Evolutionary conservation across 345 rosid species (phyloP).

Genomic region (Durio zibethinus): DNA sequence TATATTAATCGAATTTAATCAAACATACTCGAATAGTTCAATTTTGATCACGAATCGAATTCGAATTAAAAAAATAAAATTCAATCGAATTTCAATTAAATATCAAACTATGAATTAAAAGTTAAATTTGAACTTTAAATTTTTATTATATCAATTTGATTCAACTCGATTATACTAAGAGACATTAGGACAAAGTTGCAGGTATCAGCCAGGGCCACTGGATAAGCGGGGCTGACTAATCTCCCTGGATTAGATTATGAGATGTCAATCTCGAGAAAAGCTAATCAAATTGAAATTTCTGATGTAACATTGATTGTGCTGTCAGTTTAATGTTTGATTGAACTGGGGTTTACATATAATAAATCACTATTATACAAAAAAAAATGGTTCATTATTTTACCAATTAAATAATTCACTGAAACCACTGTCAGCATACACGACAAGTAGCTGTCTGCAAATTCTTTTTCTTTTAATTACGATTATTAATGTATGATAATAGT

Average conservation of each 20-base stretch:
- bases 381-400: neutral
- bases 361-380: neutral
- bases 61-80: no score
- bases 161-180: no score
- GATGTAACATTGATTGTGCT: neutral
- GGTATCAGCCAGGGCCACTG: neutral
- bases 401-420: neutral
- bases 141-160: no score
- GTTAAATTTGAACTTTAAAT: no score
- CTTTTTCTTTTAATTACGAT: neutral
- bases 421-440: neutral
- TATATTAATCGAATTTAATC: no score
- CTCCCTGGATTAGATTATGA: neutral
- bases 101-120: no score
- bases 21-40: no score
- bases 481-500: neutral
- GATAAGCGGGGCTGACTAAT: neutral
- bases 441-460: neutral
- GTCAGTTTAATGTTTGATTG: neutral
- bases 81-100: no score
- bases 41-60: no score
- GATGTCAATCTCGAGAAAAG: conserved; percentile 11
- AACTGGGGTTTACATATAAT: neutral
- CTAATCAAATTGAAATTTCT: neutral
- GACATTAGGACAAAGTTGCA: conserved; percentile 1